Base-by-base conservation (phyloP, 352 stramenopile genomes). In the Phytophthora sp. region DNA sequence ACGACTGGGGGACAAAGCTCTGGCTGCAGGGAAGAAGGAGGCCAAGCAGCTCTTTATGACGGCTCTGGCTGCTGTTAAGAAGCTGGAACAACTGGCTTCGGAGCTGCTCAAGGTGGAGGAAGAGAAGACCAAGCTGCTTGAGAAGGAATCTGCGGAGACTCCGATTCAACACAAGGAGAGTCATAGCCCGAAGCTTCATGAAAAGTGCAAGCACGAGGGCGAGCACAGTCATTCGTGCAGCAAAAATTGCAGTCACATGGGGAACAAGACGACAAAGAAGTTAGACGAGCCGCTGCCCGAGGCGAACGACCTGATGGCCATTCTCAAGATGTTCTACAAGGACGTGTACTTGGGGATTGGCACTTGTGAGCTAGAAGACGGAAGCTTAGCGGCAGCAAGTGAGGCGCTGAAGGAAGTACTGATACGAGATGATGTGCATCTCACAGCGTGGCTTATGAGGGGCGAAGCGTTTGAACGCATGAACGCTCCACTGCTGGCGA, bases 321-420 rank as follows among this genome's bases (percentile, higher is more conserved):
- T 93, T 30, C 62, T 90, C 3, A 75, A 59, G 2, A 91, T 89
- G 82, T 89, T 93, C 55, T 80, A 84, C 56, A 87, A 82, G 27
- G 84, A 93, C 55, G 69, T 85, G 4, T 87, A 81, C 50, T 50
- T 84, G 26, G 84, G 80, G 5, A 76, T 91, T 31, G 80, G 82
- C 1, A 45, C 55, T 1, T 88, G 80, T 63, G 55, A 84, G 5
- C 50, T 86, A 4, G 55, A 70, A 11, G 21, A 55, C 49, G 30
- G 38, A 7, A 64, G 66, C 3, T 57, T 82, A 18, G 78, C 80
- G 0, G 69, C 66, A 7, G 80, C 80, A 0, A 81, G 80, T 1
- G 80, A 93, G 27, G 82, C 79, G 38, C 89, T 84, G 30, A 93
- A 93, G 23, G 74, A 93, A 36, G 80, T 90, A 24, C 61, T 93